phyloP scores from a whole-genome alignment of 208 protist species.

The Acanthamoeba triangularis region DNA sequence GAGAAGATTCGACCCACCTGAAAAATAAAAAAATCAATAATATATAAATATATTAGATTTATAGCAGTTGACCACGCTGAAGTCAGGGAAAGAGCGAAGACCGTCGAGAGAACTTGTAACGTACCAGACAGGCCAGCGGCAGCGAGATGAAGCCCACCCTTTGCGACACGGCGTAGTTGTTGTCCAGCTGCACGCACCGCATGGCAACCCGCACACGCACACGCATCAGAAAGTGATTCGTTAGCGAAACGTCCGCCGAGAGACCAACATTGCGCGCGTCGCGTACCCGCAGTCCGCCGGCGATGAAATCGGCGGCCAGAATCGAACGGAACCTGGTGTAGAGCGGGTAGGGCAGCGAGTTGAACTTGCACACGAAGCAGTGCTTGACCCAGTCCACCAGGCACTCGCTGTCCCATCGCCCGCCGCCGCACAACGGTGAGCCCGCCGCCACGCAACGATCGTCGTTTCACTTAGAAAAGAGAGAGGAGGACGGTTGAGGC shows the following conservation, averaged over 20 bases:
- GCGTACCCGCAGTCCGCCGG: neutral
- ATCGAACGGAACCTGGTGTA: slow-evolving; percentile 87
- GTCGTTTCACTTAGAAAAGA: no score
- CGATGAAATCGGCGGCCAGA: slow-evolving; percentile 77
- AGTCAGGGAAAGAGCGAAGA: no score
- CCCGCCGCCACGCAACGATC: no score
- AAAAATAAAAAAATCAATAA: no score
- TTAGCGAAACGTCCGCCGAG: no score
- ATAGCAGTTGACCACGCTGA: no score
- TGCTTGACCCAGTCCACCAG: slow-evolving; percentile 95
- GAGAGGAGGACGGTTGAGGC: neutral
- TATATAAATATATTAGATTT: no score
- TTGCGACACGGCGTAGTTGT: slow-evolving; percentile 69
- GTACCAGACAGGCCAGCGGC: slow-evolving; percentile 64
- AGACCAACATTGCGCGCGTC: neutral
- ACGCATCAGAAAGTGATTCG: no score
- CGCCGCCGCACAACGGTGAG: no score
- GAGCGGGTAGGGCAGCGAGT: slow-evolving; percentile 90
- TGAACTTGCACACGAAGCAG: slow-evolving; percentile 95
- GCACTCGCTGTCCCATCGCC: slow-evolving; percentile 89
- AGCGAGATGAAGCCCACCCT: slow-evolving; percentile 65
- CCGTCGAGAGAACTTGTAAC: no score
- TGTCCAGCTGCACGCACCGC: slow-evolving; percentile 68
- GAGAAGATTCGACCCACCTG: slow-evolving; percentile 60
- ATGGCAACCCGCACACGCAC: no score